These are phyloP conservation scores for Thelonectria blattea DNA, from an alignment of 2,329 filamentous ascomycete genomes.

Conservation along the genomic window DNA sequence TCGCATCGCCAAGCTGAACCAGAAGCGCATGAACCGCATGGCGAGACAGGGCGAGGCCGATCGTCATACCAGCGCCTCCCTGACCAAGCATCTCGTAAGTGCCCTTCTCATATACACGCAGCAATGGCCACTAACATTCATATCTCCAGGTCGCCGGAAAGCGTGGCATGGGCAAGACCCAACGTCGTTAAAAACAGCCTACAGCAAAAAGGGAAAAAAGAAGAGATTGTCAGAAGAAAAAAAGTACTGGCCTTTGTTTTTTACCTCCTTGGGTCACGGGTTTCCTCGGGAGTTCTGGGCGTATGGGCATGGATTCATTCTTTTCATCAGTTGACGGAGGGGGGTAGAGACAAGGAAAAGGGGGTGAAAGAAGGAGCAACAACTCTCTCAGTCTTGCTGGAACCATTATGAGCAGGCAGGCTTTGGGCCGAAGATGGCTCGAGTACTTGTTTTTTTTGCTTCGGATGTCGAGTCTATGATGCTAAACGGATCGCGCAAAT, in stretches of 20 bases:
- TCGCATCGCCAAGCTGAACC: conserved; percentile 83
- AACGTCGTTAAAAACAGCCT: conserved; percentile 60
- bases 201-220: background rate
- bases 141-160: conserved; percentile 77
- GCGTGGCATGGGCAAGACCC: conserved; percentile 89
- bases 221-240: conserved; percentile 26
- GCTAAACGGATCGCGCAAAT: conserved; percentile 24
- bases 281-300: conserved; percentile 42
- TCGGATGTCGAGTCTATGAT: background rate
- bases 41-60: conserved; percentile 96
- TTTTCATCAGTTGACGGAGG: conserved; percentile 13
- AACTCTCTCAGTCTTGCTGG: conserved; percentile 2
- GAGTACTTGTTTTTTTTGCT: no score
- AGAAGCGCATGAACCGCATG: conserved; percentile 99
- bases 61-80: conserved; percentile 79
- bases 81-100: conserved; percentile 91
- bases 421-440: no score
- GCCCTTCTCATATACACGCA: background rate
- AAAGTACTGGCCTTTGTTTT: conserved; percentile 21
- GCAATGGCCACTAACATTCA: conserved; percentile 17
- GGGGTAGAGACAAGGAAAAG: no score
- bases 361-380: conserved; percentile 11
- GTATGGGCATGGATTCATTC: conserved; percentile 27
- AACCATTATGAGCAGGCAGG: background rate
- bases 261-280: conserved; percentile 32